Percentiles rank a stretch among this genome's conserved stretches.
Evolutionary conservation across 768 basidiomycete species (phyloP).

Genomic region (Clitopilus hobsonii): DNA sequence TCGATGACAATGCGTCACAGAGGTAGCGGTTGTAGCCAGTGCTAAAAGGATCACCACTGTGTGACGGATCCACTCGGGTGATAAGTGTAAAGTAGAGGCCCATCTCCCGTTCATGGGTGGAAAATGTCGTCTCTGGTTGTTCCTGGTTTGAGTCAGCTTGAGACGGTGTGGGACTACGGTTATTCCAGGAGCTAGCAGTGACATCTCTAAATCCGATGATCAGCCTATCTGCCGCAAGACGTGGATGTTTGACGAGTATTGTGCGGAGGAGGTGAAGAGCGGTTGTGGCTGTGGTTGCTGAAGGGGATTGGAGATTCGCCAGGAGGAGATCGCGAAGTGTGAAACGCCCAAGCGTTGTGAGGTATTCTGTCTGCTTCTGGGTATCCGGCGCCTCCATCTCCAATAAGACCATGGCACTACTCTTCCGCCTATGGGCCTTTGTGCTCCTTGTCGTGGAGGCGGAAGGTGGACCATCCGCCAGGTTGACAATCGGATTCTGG

Average conservation of each 20-base stretch:
- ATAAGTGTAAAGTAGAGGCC: slow-evolving; percentile 74
- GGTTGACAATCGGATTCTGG: slow-evolving; percentile 39
- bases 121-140: slow-evolving; percentile 70
- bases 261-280: slow-evolving; percentile 81
- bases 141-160: slow-evolving; percentile 44
- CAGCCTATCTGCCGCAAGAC: slow-evolving; percentile 58
- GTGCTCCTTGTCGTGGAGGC: slow-evolving; percentile 30
- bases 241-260: slow-evolving; percentile 67
- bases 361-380: slow-evolving; percentile 71
- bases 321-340: slow-evolving; percentile 87
- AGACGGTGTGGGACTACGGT: slow-evolving; percentile 6
- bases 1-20: slow-evolving; percentile 63
- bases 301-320: slow-evolving; percentile 69
- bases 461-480: slow-evolving; percentile 29
- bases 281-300: slow-evolving; percentile 62
- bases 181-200: slow-evolving; percentile 30
- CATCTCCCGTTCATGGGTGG: slow-evolving; percentile 84
- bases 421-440: slow-evolving; percentile 63
- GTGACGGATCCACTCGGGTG: slow-evolving; percentile 70
- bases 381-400: slow-evolving; percentile 80
- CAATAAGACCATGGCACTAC: slow-evolving; percentile 87
- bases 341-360: slow-evolving; percentile 84
- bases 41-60: slow-evolving; percentile 69
- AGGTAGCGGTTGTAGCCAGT: slow-evolving; percentile 85
- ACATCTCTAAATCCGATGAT: slow-evolving; percentile 67